A percentile compares a stretch with the other conserved stretches of the same genome.
Evolutionary conservation across 2,329 filamentous ascomycete genomes (phyloP).

Genomic region (Alternaria gansuensis): DNA sequence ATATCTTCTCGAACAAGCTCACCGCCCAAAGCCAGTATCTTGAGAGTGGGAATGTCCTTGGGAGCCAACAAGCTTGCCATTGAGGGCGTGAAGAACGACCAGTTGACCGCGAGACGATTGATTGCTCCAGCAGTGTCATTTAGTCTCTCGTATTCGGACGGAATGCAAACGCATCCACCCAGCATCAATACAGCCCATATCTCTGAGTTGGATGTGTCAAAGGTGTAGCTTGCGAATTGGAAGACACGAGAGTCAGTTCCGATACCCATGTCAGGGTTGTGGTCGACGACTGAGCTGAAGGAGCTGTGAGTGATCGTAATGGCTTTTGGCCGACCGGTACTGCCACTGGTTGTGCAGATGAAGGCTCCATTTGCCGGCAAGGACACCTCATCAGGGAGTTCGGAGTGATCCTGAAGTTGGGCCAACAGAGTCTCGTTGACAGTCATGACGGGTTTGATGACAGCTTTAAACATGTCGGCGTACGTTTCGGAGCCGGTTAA

Average conservation of each 20-base stretch:
- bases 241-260: slow-evolving; percentile 57
- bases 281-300: background rate
- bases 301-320: slow-evolving; percentile 2
- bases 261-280: slow-evolving; percentile 57
- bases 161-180: slow-evolving; percentile 62
- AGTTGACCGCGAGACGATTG: slow-evolving; percentile 41
- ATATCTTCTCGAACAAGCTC: slow-evolving; percentile 47
- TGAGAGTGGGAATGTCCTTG: slow-evolving; percentile 53
- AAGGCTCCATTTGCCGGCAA: background rate
- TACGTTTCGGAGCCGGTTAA: no score
- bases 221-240: slow-evolving; percentile 58
- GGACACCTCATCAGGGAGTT: no score
- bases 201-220: slow-evolving; percentile 62
- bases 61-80: slow-evolving; percentile 30
- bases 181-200: slow-evolving; percentile 59
- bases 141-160: slow-evolving; percentile 59
- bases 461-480: no score
- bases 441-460: no score
- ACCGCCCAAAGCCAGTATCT: slow-evolving; percentile 53
- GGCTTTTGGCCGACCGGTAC: slow-evolving; percentile 1
- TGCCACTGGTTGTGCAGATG: slow-evolving; percentile 1
- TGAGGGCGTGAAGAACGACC: slow-evolving; percentile 15
- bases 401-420: no score
- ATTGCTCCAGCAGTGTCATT: slow-evolving; percentile 30
- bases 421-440: background rate